Evolutionary conservation across 2,329 filamentous ascomycete species (phyloP).

Genomic region (Arthrinium phaeospermum): DNA sequence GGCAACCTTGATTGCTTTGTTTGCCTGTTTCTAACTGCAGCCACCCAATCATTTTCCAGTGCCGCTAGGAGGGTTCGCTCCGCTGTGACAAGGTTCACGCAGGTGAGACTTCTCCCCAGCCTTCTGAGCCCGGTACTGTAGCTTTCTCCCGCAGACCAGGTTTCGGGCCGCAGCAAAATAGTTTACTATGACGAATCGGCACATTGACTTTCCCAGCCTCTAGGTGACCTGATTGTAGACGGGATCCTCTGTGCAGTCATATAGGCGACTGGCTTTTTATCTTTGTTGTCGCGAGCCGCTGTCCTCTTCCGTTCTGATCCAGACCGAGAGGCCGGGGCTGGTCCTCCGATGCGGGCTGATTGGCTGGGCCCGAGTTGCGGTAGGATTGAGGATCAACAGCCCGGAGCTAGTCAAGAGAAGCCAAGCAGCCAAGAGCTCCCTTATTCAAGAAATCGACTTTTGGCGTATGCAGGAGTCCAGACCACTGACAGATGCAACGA

Average conservation of each 20-base stretch:
- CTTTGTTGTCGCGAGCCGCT: not conserved
- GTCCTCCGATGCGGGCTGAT: not conserved
- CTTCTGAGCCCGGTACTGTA: not conserved
- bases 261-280: not conserved
- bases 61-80: not conserved
- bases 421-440: too few species aligned
- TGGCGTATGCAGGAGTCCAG: not conserved
- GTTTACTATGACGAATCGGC: not conserved
- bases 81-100: not conserved
- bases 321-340: not conserved
- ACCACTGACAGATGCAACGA: not conserved
- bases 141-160: not conserved
- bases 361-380: not conserved
- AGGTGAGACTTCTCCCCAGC: not conserved
- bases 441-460: not conserved
- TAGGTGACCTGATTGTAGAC: not conserved
- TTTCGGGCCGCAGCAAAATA: not conserved
- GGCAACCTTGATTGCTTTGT: not conserved
- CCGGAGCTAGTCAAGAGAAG: not conserved
- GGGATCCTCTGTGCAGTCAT: not conserved
- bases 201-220: not conserved
- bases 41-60: not conserved
- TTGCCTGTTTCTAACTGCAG: not conserved
- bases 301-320: not conserved
- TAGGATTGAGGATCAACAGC: not conserved